These are phyloP conservation scores for Microcera coccophila DNA, from an alignment of 2,329 filamentous ascomycete genomes.

Conservation along the genomic window DNA sequence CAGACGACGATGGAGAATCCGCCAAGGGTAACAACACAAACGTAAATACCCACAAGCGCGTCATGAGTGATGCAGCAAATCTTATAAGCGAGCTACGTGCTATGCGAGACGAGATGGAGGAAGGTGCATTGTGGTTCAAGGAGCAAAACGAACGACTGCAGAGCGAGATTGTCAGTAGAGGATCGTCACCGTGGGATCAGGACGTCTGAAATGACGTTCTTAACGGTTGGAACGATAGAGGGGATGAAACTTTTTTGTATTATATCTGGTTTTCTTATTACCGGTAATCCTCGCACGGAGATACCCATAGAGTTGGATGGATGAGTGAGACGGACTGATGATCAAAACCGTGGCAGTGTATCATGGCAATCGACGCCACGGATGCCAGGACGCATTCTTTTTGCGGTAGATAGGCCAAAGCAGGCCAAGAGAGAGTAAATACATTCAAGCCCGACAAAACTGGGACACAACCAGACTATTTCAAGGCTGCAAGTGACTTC, in stretches of 20 bases:
- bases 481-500: neutral
- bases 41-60: constrained; percentile 34
- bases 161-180: constrained; percentile 33
- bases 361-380: neutral
- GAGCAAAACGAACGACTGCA: constrained; percentile 43
- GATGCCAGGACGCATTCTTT: too few relatives aligned
- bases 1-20: constrained; percentile 24
- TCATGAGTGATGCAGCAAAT: constrained; percentile 41
- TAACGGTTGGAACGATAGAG: neutral
- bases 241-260: constrained; percentile 4
- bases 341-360: neutral
- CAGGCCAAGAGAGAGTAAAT: neutral
- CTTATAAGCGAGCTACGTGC: constrained; percentile 39
- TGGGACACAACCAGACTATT: neutral
- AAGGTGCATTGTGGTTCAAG: constrained; percentile 45
- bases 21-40: constrained; percentile 12
- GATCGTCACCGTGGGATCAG: constrained; percentile 34
- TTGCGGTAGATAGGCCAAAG: too few relatives aligned
- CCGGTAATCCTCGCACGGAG: constrained; percentile 9
- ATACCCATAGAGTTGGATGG: constrained; percentile 23
- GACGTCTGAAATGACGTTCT: constrained; percentile 20
- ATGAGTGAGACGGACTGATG: neutral
- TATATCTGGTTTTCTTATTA: constrained; percentile 1
- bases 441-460: neutral
- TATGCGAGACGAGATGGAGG: constrained; percentile 43